Evolutionary conservation across 441 rosid genomes (phyloP), one percentile per base, ranked within the genome.

Genomic region (Syzygium malaccense): DNA sequence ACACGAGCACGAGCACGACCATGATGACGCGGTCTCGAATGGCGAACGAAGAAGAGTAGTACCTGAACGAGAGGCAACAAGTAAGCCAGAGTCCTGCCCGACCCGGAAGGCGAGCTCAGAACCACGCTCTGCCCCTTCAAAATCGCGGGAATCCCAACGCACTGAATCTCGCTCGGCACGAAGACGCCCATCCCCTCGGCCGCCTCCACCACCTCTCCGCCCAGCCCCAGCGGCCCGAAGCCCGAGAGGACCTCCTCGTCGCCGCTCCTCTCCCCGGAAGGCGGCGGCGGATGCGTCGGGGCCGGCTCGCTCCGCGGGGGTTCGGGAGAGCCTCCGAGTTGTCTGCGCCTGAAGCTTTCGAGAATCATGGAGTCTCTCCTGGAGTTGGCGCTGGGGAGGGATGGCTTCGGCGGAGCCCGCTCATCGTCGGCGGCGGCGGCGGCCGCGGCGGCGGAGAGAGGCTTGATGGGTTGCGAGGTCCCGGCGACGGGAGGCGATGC

Each of bases 11-110:
- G 23, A 30, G 14, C 45, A 17, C 45, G 79, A 68, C 45, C 78
- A 71, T 12, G 51, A 28, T 4, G 49, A 54, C 66, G 7, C 48
- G 10, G 10, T 4, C 66, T 54, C 26, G 49, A 85, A 14, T 20
- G 62, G 86, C 7, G 58, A 7, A 41, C 8, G 14, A 28, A 56
- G 49, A 41, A 83, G 79, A 30, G 48, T 87, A 30, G 48, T 88
- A 92, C 93, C 93, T 92, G 93, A 86, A 92, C 56, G 28, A 92
- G 90, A 87, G 93, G 93, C 90, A 92, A 75, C 86, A 92, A 87
- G 87, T 88, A 90, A 55, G 93, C 90, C 90, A 87, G 88, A 71
- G 91, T 91, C 91, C 92, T 89, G 18, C 90, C 92, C 86, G 91
- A 90, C 56, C 90, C 92, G 32, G 90, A 85, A 78, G 85, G 90